Conservation (phyloP, 176 grass and related monocot species). For the Canna indica region DNA sequence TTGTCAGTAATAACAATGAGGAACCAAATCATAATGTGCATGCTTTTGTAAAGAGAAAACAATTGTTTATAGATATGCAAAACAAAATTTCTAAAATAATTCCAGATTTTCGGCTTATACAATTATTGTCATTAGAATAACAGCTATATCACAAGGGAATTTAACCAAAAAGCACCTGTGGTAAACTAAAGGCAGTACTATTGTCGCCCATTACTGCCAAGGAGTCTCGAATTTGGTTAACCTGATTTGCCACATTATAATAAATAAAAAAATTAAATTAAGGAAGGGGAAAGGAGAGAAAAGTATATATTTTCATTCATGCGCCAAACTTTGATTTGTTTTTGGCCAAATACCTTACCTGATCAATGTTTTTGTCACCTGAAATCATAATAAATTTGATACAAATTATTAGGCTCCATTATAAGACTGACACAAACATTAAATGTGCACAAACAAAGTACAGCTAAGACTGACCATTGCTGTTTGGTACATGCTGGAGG, state of each 20-base stretch:
- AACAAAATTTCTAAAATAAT: background rate
- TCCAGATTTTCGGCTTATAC: background rate
- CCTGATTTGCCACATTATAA: constrained; percentile 35
- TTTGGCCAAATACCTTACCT: constrained; percentile 38
- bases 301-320: constrained; percentile 14
- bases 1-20: background rate
- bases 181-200: constrained; percentile 91
- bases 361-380: constrained; percentile 76
- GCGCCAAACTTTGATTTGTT: constrained; percentile 1
- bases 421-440: constrained; percentile 1
- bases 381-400: constrained; percentile 28
- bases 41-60: too few species aligned
- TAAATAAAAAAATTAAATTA: constrained; percentile 12
- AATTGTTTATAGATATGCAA: too few species aligned
- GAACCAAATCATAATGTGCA: background rate
- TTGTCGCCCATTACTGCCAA: constrained; percentile 82
- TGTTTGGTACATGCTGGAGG: constrained; percentile 63
- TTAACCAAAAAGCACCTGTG: constrained; percentile 44
- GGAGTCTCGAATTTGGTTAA: constrained; percentile 95
- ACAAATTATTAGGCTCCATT: constrained; percentile 20
- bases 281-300: background rate
- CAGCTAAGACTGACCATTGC: constrained; percentile 43
- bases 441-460: constrained; percentile 1
- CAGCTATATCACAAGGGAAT: background rate
- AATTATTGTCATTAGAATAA: background rate